phyloP scores from a whole-genome alignment of 2,329 filamentous ascomycete genomes.

The Bretziella fagacearum region DNA sequence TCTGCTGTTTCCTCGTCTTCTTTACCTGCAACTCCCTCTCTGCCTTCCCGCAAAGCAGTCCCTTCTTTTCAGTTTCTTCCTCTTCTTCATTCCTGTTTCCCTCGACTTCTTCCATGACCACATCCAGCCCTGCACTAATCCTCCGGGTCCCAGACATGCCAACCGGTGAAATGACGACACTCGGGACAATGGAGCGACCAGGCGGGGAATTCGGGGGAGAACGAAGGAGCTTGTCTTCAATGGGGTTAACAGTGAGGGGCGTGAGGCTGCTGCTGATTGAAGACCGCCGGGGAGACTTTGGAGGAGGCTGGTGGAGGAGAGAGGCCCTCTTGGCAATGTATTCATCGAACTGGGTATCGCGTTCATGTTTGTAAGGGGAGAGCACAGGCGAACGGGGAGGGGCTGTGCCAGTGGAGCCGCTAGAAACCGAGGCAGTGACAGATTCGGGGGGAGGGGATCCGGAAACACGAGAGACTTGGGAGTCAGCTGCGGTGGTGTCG shows the following conservation, averaged over 20 bases:
- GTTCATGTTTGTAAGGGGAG: conserved; percentile 27
- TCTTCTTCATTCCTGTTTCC: background rate
- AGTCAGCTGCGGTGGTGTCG: background rate
- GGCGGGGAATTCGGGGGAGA: background rate
- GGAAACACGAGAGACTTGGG: background rate
- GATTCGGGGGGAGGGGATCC: background rate
- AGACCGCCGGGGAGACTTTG: background rate
- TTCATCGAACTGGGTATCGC: conserved; percentile 32
- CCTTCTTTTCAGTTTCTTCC: background rate
- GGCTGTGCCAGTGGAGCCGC: background rate
- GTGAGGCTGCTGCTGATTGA: conserved; percentile 1
- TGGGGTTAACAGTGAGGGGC: background rate
- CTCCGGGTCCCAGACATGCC: background rate
- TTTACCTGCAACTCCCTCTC: background rate
- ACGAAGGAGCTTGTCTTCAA: background rate
- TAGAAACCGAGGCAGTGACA: background rate
- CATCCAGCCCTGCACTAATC: conserved; percentile 4
- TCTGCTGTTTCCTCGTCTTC: background rate
- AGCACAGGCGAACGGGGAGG: background rate
- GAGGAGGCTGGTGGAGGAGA: background rate
- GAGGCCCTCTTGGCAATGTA: conserved; percentile 21
- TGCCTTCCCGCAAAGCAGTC: background rate
- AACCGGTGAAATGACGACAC: background rate
- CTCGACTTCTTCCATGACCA: conserved; percentile 13
- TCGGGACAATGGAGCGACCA: background rate